Base-by-base conservation (phyloP, 129 eudicot species). In the Ambrosia trifida region DNA sequence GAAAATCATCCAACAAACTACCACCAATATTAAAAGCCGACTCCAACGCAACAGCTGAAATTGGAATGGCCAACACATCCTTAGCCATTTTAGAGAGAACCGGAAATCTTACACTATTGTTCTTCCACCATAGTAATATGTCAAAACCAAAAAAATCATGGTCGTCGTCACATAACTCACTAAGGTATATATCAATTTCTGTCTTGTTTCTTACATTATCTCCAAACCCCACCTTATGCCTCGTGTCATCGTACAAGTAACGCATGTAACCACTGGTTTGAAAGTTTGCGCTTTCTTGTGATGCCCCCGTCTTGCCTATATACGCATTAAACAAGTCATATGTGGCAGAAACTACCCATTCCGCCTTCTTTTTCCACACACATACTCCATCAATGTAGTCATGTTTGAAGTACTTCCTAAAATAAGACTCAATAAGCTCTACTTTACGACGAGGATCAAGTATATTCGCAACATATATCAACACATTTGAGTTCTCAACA, bases 11-110 rank as follows among this genome's bases (percentile, higher is more conserved):
- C 0, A 70, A 33, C n/a, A 70, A 20, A 54, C 56, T 54, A 35
- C 41, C 14, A 38, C 14, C 4, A 2, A 17, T 38, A 36, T 32
- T 18, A 70, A 11, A 16, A 54, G 10, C 4, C 0, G 64, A 3
- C 65, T 52, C 74, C 36, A 33, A 17, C 19, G 52, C 8, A 38
- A 54, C 16, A 0, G 28, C 74, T 0, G 65, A 19, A 35, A 70
- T 54, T 2, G 53, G 75, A 24, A 56, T n/a, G 3, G 31, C 66
- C 66, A 56, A 24, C 43, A 70, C 75, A 70, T 56, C 75, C 32
- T 56, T 70, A 40, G 75, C 66, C 64, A 70, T 56, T 70, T 51
- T 70, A 56, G 75, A 56, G 7, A 70, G 52, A 56, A 70, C 11
- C 9, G 56, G 43, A 24, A 3, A 70, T n/a, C 41, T 57, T 7